Conservation (phyloP, 345 rosid genomes). For the Heritiera fomes region DNA sequence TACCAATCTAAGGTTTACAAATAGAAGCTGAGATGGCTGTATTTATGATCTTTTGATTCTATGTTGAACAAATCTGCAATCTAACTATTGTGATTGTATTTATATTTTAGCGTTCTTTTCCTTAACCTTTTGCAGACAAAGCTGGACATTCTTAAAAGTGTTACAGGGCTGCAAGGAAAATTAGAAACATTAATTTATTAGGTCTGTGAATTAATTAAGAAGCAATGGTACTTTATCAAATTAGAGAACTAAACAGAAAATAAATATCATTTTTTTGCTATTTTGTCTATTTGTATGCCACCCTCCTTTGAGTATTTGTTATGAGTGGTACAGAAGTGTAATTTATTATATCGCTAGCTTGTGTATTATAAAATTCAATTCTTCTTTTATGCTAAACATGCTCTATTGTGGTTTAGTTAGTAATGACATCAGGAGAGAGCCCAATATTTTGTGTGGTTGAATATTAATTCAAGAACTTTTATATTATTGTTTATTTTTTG, state of each 20-base stretch:
- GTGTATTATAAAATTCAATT: not conserved
- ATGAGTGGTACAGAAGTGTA: not conserved
- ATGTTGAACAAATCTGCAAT: not conserved
- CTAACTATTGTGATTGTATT: not conserved
- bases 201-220: not conserved
- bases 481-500: not conserved
- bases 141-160: not conserved
- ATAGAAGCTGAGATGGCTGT: not conserved
- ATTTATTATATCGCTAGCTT: not conserved
- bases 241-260: not conserved
- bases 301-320: not conserved
- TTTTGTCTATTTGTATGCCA: not conserved
- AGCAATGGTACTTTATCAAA: constrained; percentile 12
- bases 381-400: not conserved
- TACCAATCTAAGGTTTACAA: not conserved
- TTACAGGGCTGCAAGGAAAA: constrained; percentile 4
- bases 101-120: not conserved
- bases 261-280: not conserved
- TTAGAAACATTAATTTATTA: not conserved
- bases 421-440: not conserved
- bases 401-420: not conserved
- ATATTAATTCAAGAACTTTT: not conserved
- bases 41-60: not conserved
- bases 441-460: not conserved
- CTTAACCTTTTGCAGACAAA: not conserved